A percentile compares a stretch with the other conserved stretches of the same genome.
These are phyloP conservation scores for Trichoderma oligosporum DNA, from an alignment of 2,329 filamentous ascomycete species.

Conservation along the genomic window DNA sequence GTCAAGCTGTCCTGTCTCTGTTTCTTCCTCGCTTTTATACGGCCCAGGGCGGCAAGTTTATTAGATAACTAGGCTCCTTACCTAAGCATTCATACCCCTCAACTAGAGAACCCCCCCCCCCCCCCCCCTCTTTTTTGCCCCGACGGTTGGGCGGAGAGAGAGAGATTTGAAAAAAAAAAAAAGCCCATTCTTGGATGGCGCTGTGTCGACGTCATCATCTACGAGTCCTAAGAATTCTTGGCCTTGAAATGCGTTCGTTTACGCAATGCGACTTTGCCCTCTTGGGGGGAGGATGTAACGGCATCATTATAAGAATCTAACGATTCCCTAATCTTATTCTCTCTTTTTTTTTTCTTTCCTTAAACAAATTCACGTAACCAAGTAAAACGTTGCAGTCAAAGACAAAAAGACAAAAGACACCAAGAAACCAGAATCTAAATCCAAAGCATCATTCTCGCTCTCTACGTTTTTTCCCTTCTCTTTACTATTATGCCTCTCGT, in stretches of 20 bases:
- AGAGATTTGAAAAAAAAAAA: not conserved
- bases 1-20: no score
- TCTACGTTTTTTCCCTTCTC: not conserved
- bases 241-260: not conserved
- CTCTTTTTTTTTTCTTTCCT: not conserved
- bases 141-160: no score
- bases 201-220: conserved; percentile 10
- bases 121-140: no score
- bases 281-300: not conserved
- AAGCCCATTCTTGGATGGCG: not conserved
- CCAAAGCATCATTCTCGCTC: not conserved
- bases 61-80: no score
- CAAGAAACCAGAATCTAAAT: not conserved
- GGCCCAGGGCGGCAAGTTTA: no score
- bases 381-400: no score
- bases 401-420: no score
- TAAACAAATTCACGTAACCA: no score
- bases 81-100: no score
- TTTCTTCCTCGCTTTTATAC: no score
- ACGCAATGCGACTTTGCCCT: not conserved
- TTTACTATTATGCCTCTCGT: conserved; percentile 59
- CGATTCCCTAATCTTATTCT: not conserved
- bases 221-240: conserved; percentile 1
- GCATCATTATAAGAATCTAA: not conserved
- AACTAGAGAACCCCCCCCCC: no score